Conservation (phyloP, 2,329 filamentous ascomycete genomes). For the Hypoxylon sp. region DNA sequence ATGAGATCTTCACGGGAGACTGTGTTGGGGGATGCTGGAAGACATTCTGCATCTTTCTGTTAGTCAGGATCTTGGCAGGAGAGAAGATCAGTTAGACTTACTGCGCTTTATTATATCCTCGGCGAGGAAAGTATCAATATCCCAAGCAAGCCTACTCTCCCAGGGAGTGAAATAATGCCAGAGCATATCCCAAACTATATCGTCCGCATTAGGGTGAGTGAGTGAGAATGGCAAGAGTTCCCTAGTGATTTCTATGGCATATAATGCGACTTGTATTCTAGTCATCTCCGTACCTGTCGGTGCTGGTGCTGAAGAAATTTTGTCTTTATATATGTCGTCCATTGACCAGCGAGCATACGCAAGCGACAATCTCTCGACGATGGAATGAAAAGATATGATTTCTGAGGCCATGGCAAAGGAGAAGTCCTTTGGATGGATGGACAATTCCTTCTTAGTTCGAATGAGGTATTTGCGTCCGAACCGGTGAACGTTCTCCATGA, state of each 20-base stretch:
- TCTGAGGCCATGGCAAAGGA: background rate
- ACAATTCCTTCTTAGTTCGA: background rate
- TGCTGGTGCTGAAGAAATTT: background rate
- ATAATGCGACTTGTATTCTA: background rate
- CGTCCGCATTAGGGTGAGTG: background rate
- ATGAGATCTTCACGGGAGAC: no score
- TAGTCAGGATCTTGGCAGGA: background rate
- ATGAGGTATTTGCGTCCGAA: background rate
- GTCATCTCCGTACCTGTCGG: background rate
- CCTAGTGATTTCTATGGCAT: background rate
- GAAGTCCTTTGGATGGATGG: background rate
- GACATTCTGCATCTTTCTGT: background rate
- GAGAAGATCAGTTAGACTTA: background rate
- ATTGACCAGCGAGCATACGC: background rate
- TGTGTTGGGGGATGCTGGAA: background rate
- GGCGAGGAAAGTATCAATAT: background rate
- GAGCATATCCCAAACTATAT: background rate
- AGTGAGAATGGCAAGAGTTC: background rate
- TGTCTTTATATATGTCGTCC: background rate
- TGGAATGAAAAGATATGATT: background rate
- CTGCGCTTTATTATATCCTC: background rate
- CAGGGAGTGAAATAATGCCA: conserved; percentile 2
- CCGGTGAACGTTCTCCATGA: background rate
- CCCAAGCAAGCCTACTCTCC: background rate
- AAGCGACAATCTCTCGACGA: background rate